These are phyloP conservation scores for Gentiana dahurica DNA, from an alignment of 257 asterid species.

Conservation along the genomic window DNA sequence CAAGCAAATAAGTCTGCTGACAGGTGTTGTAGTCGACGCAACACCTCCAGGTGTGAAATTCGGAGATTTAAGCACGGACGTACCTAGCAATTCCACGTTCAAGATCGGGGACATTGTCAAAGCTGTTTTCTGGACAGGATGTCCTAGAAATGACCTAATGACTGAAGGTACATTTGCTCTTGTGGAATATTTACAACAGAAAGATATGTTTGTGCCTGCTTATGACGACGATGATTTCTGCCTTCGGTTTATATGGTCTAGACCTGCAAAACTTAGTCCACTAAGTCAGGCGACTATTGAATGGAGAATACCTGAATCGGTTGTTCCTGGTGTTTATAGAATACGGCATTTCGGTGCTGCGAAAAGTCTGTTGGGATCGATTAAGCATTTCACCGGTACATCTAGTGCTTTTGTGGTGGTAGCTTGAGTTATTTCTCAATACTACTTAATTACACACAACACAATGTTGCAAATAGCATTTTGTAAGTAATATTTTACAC, in stretches of 20 bases:
- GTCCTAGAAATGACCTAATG: no score
- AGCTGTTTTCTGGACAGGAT: constrained; percentile 73
- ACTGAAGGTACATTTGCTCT: no score
- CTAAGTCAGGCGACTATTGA: constrained; percentile 43
- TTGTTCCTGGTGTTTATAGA: constrained; percentile 73
- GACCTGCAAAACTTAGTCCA: constrained; percentile 42
- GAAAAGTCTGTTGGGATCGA: constrained; percentile 53
- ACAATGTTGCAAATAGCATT: no score
- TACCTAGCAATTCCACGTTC: constrained; percentile 62
- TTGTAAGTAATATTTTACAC: no score
- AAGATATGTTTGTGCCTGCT: constrained; percentile 58
- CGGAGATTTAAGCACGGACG: constrained; percentile 62
- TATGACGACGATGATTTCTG: no score
- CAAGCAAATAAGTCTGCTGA: constrained; percentile 65
- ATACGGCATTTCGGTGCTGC: constrained; percentile 91
- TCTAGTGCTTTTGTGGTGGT: constrained; percentile 88
- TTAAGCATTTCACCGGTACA: constrained; percentile 74
- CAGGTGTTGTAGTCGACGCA: constrained; percentile 69
- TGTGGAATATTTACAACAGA: constrained; percentile 37
- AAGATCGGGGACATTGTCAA: constrained; percentile 57
- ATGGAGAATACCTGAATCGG: constrained; percentile 47
- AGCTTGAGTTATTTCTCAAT: no score
- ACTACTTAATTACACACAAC: no score
- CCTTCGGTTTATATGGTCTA: no score
- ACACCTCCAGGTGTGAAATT: constrained; percentile 57